These are phyloP conservation scores for Diplogelasinospora grovesii DNA, from an alignment of 495 filamentous ascomycete genomes.

Conservation along the genomic window DNA sequence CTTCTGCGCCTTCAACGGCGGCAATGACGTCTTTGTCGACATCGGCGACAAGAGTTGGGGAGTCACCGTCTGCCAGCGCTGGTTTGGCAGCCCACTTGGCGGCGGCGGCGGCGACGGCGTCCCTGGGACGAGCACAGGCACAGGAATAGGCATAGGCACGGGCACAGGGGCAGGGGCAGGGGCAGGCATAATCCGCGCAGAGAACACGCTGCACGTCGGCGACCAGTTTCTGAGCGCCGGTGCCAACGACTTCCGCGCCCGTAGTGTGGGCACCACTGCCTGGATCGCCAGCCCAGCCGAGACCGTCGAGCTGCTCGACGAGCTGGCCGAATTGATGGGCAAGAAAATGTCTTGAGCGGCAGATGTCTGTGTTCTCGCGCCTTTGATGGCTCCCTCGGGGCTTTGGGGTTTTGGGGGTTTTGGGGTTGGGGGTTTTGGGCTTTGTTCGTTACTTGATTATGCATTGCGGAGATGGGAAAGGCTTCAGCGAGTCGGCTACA, in stretches of 20 bases:
- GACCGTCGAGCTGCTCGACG: conserved; percentile 81
- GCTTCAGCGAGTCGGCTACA: no score
- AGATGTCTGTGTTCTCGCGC: no score
- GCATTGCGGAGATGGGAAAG: no score
- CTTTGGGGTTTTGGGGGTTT: no score
- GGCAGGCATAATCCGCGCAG: conserved; percentile 34
- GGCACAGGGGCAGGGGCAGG: no score
- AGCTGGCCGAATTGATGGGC: conserved; percentile 55
- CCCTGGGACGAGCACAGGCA: no score
- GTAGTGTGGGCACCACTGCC: conserved; percentile 56
- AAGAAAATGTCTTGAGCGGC: conserved; percentile 38
- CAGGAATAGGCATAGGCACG: no score
- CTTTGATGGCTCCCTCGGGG: no score
- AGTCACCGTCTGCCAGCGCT: conserved; percentile 85
- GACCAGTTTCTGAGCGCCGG: conserved; percentile 96
- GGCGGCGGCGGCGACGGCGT: conserved; percentile 13
- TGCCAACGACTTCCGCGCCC: conserved; percentile 91
- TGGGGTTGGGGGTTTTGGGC: no score
- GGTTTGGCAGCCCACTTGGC: conserved; percentile 60
- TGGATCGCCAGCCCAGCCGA: conserved; percentile 94
- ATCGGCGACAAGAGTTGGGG: conserved; percentile 98
- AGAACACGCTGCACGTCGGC: conserved; percentile 73
- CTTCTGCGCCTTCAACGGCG: conserved; percentile 98
- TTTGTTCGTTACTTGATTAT: no score
- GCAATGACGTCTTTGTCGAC: conserved; percentile 96